Conservation (phyloP, 768 basidiomycete genomes). For the Boletus tomentosulus region DNA sequence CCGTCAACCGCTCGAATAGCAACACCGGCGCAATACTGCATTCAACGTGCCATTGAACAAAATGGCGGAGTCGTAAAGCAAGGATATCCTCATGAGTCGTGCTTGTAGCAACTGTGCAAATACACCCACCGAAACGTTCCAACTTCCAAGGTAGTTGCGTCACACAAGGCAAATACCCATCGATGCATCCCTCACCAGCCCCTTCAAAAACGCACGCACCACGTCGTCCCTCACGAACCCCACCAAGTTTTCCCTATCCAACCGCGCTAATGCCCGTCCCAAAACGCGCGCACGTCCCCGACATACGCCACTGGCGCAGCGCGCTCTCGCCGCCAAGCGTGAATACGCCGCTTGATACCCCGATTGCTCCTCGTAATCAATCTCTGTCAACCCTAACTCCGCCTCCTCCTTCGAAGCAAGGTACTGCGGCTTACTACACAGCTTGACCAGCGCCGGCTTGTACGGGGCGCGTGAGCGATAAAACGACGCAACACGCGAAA, state of each 20-base stretch:
- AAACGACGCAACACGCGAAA: neutral
- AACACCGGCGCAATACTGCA: too few species aligned
- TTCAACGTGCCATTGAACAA: too few species aligned
- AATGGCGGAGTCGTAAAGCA: too few species aligned
- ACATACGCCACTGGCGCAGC: conserved; percentile 62
- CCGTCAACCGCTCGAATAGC: too few species aligned
- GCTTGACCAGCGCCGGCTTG: conserved; percentile 65
- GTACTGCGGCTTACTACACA: conserved; percentile 26
- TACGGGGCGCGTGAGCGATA: neutral
- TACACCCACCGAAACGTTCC: too few species aligned
- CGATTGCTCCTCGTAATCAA: conserved; percentile 87
- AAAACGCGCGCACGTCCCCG: conserved; percentile 52
- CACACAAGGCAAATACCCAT: too few species aligned
- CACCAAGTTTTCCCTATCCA: conserved; percentile 15
- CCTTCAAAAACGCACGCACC: too few species aligned
- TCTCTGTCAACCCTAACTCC: conserved; percentile 51
- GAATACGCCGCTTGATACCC: conserved; percentile 96
- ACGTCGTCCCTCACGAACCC: conserved; percentile 16
- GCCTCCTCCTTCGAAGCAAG: conserved; percentile 52
- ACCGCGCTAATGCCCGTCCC: conserved; percentile 36
- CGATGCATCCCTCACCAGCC: too few species aligned
- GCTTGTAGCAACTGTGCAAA: too few species aligned
- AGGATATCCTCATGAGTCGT: too few species aligned
- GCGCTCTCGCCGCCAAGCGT: conserved; percentile 74
- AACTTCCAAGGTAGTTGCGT: too few species aligned